Percentiles rank a stretch among this genome's conserved stretches.
Evolutionary conservation across 176 grass and related monocot species (phyloP).

Genomic region (Aegilops umbellulata): DNA sequence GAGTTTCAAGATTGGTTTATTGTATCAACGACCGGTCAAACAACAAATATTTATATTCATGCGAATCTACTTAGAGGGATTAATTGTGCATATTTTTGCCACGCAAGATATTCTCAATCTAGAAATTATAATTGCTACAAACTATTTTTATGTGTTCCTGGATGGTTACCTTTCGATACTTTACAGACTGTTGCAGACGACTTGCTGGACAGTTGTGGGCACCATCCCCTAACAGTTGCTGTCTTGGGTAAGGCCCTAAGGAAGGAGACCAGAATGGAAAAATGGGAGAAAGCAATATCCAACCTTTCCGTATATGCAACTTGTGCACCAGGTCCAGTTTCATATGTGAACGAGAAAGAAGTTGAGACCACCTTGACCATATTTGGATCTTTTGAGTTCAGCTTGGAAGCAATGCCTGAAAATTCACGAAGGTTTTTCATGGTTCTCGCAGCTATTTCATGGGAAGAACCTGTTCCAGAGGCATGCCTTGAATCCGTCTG

Average conservation of each 20-base stretch:
- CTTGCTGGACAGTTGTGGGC: conserved; percentile 64
- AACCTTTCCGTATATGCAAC: conserved; percentile 75
- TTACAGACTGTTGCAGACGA: conserved; percentile 45
- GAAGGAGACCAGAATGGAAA: conserved; percentile 65
- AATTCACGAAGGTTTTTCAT: conserved; percentile 65
- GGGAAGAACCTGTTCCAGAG: conserved; percentile 79
- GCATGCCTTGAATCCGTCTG: conserved; percentile 69
- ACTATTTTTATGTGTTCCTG: neutral
- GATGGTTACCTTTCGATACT: neutral
- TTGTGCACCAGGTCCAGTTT: conserved; percentile 69
- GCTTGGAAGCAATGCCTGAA: conserved; percentile 81
- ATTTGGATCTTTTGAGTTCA: conserved; percentile 91
- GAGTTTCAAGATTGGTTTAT: conserved; percentile 16
- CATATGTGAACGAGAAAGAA: conserved; percentile 87
- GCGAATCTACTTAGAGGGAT: neutral
- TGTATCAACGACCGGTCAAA: neutral
- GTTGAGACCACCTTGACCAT: conserved; percentile 71
- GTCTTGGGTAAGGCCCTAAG: conserved; percentile 85
- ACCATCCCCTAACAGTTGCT: conserved; percentile 83
- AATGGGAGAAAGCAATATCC: conserved; percentile 80
- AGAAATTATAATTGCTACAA: neutral
- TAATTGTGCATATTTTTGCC: neutral
- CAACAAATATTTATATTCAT: neutral
- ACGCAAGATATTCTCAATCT: neutral
- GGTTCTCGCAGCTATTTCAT: conserved; percentile 58